phyloP scores from a whole-genome alignment of 257 asterid genomes.

The Solanum etuberosum region DNA sequence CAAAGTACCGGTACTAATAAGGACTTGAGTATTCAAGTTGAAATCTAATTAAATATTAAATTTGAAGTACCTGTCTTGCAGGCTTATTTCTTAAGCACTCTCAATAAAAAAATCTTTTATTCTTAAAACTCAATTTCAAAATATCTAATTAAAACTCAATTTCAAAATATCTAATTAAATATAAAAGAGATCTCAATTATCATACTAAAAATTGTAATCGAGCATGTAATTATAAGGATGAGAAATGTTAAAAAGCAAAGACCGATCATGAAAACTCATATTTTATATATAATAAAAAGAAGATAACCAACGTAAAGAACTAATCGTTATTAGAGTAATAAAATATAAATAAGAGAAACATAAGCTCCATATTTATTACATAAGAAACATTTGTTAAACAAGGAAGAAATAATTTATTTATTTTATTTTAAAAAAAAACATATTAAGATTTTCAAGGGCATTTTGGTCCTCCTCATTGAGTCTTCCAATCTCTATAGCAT shows the following conservation, averaged over 20 bases:
- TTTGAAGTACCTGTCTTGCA: too few relatives aligned
- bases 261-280: not conserved
- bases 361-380: not conserved
- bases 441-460: conserved; percentile 10
- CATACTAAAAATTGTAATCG: not conserved
- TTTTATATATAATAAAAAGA: not conserved
- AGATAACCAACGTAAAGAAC: not conserved
- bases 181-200: too few relatives aligned
- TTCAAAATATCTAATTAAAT: too few relatives aligned
- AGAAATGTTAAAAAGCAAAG: not conserved
- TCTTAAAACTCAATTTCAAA: too few relatives aligned
- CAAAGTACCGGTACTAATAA: too few relatives aligned
- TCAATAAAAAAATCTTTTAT: too few relatives aligned
- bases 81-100: fast-evolving
- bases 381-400: not conserved
- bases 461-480: conserved; percentile 10
- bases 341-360: not conserved
- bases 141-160: too few relatives aligned
- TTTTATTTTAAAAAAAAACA: fast-evolving
- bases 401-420: not conserved
- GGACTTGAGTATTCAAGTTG: too few relatives aligned
- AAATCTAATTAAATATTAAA: too few relatives aligned
- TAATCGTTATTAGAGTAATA: not conserved
- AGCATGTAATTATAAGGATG: not conserved
- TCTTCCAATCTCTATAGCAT: conserved; percentile 9